A percentile compares a stretch with the other conserved stretches of the same genome.
Conservation (phyloP, 208 protist species). For the Acanthamoeba rhysodes region DNA sequence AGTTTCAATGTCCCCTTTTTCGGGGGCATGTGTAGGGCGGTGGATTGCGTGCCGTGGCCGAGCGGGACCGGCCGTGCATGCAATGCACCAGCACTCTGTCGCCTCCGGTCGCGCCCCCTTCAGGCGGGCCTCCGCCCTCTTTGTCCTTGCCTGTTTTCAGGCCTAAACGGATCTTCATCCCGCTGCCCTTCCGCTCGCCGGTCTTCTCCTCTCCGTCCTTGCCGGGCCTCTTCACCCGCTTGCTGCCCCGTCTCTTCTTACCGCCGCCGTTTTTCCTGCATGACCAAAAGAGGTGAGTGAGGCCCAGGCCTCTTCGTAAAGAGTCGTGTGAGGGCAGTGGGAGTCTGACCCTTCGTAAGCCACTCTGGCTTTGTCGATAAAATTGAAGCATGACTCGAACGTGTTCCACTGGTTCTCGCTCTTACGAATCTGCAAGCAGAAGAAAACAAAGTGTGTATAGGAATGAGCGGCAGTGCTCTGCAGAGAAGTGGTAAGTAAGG, state of each 20-base stretch:
- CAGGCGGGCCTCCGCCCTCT: background rate
- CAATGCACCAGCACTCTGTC: conserved; percentile 60
- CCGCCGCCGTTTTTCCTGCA: background rate
- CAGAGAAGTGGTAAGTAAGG: background rate
- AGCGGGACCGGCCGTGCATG: conserved; percentile 57
- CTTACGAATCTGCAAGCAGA: background rate
- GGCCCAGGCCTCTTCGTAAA: background rate
- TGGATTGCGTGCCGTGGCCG: background rate
- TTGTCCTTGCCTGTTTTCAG: conserved; percentile 52
- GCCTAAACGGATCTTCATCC: conserved; percentile 22
- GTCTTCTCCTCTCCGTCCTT: background rate
- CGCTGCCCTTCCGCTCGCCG: conserved; percentile 32
- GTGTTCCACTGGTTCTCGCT: conserved; percentile 52
- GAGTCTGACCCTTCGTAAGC: background rate
- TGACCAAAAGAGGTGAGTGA: background rate
- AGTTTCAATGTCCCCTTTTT: background rate
- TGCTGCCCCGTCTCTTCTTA: background rate
- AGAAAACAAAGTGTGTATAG: background rate
- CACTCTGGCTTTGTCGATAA: conserved; percentile 52
- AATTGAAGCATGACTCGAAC: conserved; percentile 46
- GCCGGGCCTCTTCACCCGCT: conserved; percentile 16
- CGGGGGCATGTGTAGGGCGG: no score
- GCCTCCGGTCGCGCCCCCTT: background rate
- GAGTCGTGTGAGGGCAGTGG: background rate
- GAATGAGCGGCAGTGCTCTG: background rate